phyloP scores from a whole-genome alignment of 768 basidiomycete genomes.

The Leccinum disarticulatum region DNA sequence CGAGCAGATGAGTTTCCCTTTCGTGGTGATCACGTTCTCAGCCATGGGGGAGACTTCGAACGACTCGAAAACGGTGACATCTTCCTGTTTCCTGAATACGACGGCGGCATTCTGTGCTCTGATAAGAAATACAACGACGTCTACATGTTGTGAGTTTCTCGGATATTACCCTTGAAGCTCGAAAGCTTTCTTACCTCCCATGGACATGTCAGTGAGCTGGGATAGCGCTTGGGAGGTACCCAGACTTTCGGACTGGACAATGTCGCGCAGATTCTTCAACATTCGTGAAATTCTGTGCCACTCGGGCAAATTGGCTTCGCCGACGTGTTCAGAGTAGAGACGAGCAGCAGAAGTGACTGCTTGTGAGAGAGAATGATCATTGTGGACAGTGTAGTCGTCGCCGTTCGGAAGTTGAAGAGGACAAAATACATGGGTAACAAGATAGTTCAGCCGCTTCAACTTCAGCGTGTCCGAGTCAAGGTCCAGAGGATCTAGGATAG shows the following conservation, averaged over 20 bases:
- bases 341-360: conserved; percentile 20
- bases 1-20: no score
- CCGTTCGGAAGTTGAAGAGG: conserved; percentile 39
- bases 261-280: neutral
- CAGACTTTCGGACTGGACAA: conserved; percentile 9
- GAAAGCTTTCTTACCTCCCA: conserved; percentile 5
- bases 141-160: conserved; percentile 21
- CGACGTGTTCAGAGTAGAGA: conserved; percentile 10
- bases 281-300: neutral
- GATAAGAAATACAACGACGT: conserved; percentile 22
- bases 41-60: conserved; percentile 43
- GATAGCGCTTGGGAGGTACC: conserved; percentile 1
- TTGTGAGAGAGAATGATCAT: conserved; percentile 28
- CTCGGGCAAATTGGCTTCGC: neutral
- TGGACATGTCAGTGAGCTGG: conserved; percentile 10
- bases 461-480: neutral
- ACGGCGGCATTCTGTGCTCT: neutral
- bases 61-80: conserved; percentile 28
- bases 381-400: conserved; percentile 23
- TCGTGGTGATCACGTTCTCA: conserved; percentile 2
- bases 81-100: neutral
- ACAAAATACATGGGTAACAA: conserved; percentile 40
- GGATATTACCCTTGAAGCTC: neutral
- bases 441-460: no score
- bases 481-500: neutral